phyloP scores from a whole-genome alignment of 176 grass and related monocot species.

The Echinochloa phyllopogon region DNA sequence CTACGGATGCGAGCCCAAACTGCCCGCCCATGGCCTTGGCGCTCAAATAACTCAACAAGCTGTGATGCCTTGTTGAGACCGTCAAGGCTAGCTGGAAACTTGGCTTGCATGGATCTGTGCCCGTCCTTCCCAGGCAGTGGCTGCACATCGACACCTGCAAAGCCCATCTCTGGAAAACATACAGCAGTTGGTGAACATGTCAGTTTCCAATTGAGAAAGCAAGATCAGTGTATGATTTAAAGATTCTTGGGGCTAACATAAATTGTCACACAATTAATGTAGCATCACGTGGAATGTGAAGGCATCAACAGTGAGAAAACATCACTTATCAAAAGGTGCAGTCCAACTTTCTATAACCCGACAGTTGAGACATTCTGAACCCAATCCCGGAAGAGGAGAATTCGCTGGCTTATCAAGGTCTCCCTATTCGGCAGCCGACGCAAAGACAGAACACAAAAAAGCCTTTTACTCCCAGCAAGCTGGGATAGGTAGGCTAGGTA shows the following conservation, averaged over 20 bases:
- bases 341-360: background rate
- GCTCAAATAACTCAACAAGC: constrained; percentile 66
- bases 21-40: constrained; percentile 56
- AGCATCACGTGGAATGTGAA: background rate
- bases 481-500: background rate
- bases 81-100: constrained; percentile 62
- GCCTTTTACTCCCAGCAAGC: background rate
- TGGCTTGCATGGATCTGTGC: constrained; percentile 66
- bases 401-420: background rate
- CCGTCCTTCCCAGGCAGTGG: constrained; percentile 72
- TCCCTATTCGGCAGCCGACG: background rate
- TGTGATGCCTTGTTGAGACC: constrained; percentile 73
- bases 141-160: constrained; percentile 52
- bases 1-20: constrained; percentile 48
- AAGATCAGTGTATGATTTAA: background rate
- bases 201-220: background rate
- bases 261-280: background rate
- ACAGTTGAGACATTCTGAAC: background rate
- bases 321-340: background rate
- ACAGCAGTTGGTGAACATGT: background rate
- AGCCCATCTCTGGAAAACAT: constrained; percentile 76
- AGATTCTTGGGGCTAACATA: background rate
- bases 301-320: background rate
- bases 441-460: background rate
- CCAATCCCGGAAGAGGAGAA: constrained; percentile 6